Evolutionary conservation across 306 rosid species (phyloP).

Genomic region (Cucurbita argyrosperma): DNA sequence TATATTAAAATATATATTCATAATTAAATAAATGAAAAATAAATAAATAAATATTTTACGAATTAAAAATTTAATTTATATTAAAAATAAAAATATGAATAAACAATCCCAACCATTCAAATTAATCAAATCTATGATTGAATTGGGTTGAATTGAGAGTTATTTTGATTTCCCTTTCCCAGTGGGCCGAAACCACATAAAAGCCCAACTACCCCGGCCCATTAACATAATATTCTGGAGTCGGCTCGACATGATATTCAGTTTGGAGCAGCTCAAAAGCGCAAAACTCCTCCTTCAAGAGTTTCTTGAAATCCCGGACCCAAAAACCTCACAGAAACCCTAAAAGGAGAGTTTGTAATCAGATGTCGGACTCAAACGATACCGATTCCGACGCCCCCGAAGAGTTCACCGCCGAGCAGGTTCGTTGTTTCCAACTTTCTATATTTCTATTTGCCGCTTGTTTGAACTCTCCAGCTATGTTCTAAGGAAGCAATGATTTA

Average conservation of each 20-base stretch:
- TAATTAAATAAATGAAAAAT: too few species aligned
- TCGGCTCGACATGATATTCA: neutral
- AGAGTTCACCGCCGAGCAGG: constrained; percentile 72
- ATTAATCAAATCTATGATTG: too few species aligned
- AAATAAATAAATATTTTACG: too few species aligned
- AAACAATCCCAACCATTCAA: too few species aligned
- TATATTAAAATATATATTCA: too few species aligned
- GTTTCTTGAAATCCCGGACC: neutral
- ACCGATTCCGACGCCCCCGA: constrained; percentile 64
- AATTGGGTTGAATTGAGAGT: too few species aligned
- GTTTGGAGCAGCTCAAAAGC: neutral
- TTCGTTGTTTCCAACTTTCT: neutral
- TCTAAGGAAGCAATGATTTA: neutral
- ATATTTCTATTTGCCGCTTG: neutral
- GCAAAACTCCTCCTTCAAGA: neutral
- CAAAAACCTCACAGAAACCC: neutral
- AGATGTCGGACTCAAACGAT: constrained; percentile 43
- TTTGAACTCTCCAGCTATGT: neutral
- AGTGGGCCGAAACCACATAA: neutral
- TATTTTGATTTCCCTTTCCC: too few species aligned
- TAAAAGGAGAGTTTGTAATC: neutral
- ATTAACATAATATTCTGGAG: neutral
- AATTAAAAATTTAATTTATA: too few species aligned
- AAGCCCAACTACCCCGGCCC: neutral
- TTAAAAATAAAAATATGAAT: too few species aligned